Conservation (phyloP, 2,329 filamentous ascomycete genomes). For the Shiraia sp. region DNA sequence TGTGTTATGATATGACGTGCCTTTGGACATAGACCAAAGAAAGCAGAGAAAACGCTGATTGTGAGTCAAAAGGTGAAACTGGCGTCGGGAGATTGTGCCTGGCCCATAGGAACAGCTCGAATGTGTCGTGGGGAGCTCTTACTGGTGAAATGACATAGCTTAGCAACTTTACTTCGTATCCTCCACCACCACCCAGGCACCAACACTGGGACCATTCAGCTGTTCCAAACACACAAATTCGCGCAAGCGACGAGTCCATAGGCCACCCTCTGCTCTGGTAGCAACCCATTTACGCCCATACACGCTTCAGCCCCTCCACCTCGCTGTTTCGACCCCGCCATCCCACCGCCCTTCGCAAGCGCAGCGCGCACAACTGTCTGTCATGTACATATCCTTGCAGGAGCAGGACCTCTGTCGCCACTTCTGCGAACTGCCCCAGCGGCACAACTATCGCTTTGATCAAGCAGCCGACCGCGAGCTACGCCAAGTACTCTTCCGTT, state of each 20-base stretch:
- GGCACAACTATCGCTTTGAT: conserved; percentile 76
- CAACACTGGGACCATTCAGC: conserved; percentile 16
- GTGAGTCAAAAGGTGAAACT: no score
- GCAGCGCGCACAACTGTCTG: conserved; percentile 1
- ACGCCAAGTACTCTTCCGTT: conserved; percentile 80
- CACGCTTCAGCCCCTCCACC: neutral
- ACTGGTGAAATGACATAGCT: conserved; percentile 17
- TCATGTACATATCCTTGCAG: conserved; percentile 54
- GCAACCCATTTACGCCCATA: neutral
- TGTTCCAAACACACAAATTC: conserved; percentile 2
- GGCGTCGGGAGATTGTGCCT: no score
- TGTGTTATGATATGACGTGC: no score
- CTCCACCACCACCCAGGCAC: neutral
- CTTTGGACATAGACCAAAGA: no score
- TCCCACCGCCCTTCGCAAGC: conserved; percentile 16
- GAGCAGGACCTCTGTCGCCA: conserved; percentile 85
- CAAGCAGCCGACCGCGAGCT: conserved; percentile 72
- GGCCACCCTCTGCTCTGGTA: conserved; percentile 10
- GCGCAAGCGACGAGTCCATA: conserved; percentile 15
- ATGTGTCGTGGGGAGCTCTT: conserved; percentile 3
- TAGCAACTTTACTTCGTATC: conserved; percentile 10
- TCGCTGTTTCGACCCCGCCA: conserved; percentile 11
- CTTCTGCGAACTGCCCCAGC: conserved; percentile 75
- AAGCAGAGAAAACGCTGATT: no score
- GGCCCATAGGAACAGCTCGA: no score